A percentile compares a stretch with the other conserved stretches of the same genome.
Evolutionary conservation across 2,329 filamentous ascomycete species (phyloP).

Genomic region (Nemania diffusa): DNA sequence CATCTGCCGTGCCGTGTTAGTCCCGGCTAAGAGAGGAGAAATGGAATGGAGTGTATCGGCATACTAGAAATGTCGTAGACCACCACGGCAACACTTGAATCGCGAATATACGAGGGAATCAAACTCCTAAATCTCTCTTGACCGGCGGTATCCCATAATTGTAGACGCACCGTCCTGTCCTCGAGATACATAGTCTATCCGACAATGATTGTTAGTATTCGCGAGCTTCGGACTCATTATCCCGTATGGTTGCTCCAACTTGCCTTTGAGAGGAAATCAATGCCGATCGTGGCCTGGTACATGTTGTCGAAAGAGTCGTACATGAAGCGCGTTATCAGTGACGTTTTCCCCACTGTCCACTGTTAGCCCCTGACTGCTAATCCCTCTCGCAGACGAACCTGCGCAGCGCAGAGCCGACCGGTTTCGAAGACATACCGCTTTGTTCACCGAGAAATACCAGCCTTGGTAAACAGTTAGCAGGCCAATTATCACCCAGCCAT

Average conservation of each 20-base stretch:
- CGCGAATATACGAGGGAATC: constrained; percentile 98
- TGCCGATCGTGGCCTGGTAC: constrained; percentile 99
- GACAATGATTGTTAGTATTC: constrained; percentile 26
- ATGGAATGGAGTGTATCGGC: constrained; percentile 33
- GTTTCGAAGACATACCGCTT: constrained; percentile 76
- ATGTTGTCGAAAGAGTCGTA: constrained; percentile 99
- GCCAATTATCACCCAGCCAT: constrained; percentile 23
- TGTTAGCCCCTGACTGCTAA: constrained; percentile 19
- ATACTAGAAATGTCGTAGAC: constrained; percentile 97
- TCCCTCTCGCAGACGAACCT: neutral
- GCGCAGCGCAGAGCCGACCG: neutral
- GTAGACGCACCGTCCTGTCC: constrained; percentile 95
- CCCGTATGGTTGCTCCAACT: constrained; percentile 37
- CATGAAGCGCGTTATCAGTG: constrained; percentile 99
- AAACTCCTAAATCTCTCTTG: constrained; percentile 97
- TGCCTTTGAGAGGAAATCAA: constrained; percentile 99
- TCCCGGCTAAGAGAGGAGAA: constrained; percentile 21
- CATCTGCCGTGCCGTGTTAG: constrained; percentile 61
- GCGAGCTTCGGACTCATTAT: constrained; percentile 13
- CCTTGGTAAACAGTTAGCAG: constrained; percentile 59
- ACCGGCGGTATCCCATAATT: constrained; percentile 98
- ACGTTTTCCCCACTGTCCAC: constrained; percentile 90
- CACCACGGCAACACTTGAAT: constrained; percentile 96
- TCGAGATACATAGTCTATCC: constrained; percentile 97
- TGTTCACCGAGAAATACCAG: constrained; percentile 98